Evolutionary conservation across 2,329 filamentous ascomycete genomes (phyloP).

Genomic region (Xylariales sp.): DNA sequence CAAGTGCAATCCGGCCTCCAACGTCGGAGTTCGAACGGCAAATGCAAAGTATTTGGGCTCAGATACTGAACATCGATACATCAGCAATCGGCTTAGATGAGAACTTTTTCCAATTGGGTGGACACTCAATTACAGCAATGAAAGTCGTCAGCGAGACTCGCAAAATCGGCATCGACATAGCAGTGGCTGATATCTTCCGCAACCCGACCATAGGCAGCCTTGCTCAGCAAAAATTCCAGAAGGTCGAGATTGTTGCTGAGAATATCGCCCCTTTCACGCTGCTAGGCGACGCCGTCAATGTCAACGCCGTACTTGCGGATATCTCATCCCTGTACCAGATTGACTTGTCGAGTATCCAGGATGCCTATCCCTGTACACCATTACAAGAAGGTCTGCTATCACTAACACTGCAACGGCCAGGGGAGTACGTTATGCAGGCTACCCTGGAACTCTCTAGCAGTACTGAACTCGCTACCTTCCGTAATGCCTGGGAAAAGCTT

Average conservation of each 20-base stretch:
- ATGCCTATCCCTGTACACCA: conserved; percentile 1
- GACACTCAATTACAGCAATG: neutral
- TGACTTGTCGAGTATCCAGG: neutral
- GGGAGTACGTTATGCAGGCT: neutral
- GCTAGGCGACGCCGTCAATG: too few relatives aligned
- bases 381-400: conserved; percentile 1
- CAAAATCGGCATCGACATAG: neutral
- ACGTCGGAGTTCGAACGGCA: neutral
- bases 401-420: neutral
- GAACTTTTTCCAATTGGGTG: neutral
- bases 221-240: too few relatives aligned
- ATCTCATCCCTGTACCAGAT: too few relatives aligned
- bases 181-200: neutral
- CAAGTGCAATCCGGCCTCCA: neutral
- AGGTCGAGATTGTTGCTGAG: too few relatives aligned
- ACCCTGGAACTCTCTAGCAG: neutral
- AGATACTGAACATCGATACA: neutral
- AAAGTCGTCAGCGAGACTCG: neutral
- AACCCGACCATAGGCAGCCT: too few relatives aligned
- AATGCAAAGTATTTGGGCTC: neutral
- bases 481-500: neutral
- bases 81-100: neutral
- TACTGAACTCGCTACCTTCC: neutral
- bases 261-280: too few relatives aligned
- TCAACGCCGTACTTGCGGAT: too few relatives aligned